Evolutionary conservation across 805 yeast genomes (phyloP), one percentile per base, ranked within the genome.

Genomic region (Yarrowia divulgata): DNA sequence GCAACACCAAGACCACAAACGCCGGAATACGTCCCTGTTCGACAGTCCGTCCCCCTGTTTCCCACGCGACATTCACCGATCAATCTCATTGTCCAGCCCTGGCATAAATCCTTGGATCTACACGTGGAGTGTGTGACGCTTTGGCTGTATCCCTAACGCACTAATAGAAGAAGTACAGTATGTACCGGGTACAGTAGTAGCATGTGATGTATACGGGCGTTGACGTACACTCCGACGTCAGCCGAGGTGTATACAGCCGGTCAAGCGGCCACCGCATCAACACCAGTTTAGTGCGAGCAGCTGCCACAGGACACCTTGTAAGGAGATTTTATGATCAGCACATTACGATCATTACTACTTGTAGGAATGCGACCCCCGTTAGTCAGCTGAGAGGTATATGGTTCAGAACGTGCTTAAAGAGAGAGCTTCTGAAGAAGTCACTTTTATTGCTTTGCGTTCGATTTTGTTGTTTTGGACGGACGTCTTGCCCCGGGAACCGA

Each of bases 401-500:
- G n/a, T n/a, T n/a, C n/a, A n/a, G n/a, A n/a, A n/a, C n/a, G n/a
- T n/a, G n/a, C n/a, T n/a, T n/a, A n/a, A n/a, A n/a, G n/a, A 34
- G 5, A 34, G 35, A 34, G 35, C 35, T 34, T 34, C 35, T 34
- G 35, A 34, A 6, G 8, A 40, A 14, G 43, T 40, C 46, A n/a
- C 23, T 10, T 49, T 49, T 29, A 13, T 6, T 34, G 35, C 8
- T 8, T 6, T 6, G 5, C 8, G 5, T 34, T 34, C 35, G 8
- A 34, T 5, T 6, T 14, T 29, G 10, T 48, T 48, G 23, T 48
- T 32, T n/a, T n/a, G n/a, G n/a, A n/a, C n/a, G n/a, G n/a, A n/a
- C 23, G 8, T 32, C 8, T 49, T 49, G 39, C 34, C 43, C 55
- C 55, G 55, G 55, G 55, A 49, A 49, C 55, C 55, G 39, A 49